Base-by-base conservation (phyloP, 768 basidiomycete species). In the Tylopilus sp. region DNA sequence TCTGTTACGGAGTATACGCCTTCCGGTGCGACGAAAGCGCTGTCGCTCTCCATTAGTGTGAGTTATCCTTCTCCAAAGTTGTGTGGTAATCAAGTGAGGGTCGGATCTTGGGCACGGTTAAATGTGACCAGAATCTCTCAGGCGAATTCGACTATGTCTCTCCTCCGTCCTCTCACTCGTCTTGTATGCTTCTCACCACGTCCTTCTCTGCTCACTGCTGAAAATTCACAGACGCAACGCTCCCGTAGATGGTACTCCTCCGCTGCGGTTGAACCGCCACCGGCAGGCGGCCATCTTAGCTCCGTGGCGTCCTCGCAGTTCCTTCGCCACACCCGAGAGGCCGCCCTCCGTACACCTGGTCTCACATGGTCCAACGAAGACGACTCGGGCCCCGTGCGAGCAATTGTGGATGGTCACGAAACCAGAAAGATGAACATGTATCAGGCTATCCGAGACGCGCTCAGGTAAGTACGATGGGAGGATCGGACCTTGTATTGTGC, bases 391-490 rank as follows among this genome's bases (percentile, higher is more conserved):
- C 68, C 77, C 12, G 56, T 75, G 43, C 71, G 68, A 39, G 71
- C 71, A 31, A 75, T 81, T 35, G 71, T 86, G 13, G 88, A 82
- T 18, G 90, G 89, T 15, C 79, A 89, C 45, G 88, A 92, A 69
- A 95, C 91, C 20, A 81, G 91, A 58, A 93, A 94, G 73, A 95
- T 95, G 92, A 98, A 98, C 65, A 74, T 86, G 58, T 97, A 93
- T 69, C 94, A 97, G 66, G 90, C 95, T 1, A 80, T 98, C 13
- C 79, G 95, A 42, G 92, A 95, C 66, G 92, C 91, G 3, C 80
- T 97, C 75, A 86, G 86, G 89, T 87, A 60, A 43, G 71, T 87
- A 60, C 44, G 71, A 57, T 22, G 22, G 22, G 26, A 45, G 41
- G 6, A 6, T 17, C 33, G 20, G 11, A 35, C 20, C 2, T 17